Base-by-base conservation (phyloP, 495 filamentous ascomycete species). In the Penicillium alfredii region DNA sequence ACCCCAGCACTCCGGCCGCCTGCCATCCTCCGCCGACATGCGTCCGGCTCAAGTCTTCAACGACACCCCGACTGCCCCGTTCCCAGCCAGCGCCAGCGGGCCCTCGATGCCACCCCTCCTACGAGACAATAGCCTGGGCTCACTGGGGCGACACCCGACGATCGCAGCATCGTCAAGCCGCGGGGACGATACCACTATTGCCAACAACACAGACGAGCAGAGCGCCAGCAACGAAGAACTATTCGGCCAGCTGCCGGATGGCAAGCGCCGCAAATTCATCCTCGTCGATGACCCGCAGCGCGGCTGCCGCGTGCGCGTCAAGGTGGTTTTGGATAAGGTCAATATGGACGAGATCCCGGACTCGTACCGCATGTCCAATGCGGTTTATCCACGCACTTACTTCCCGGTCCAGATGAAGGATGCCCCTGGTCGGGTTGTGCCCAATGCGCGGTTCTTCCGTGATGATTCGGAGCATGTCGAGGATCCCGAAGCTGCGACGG, bases 261-360 rank as follows among this genome's bases (percentile, higher is more conserved):
- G 79, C 34, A 95, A 93, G 61, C 85, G 82, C 35, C 82, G 89
- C 46, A 98, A 94, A 58, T 97, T 97, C 57, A 94, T 98, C 47
- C 76, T 95, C 3, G 88, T 98, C 14, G 86, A 95, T 42, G 92
- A 97, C 58, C 74, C 72, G 10, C 82, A 85, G 33, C 81, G 86
- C 30, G 77, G 79, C 25, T 73, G 73, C 19, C 81, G 88, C 30
- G 77, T 94, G 6, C 78, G 92, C 4, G 88, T 96, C 23, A 80
- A 87, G 38, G 86, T 95, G 20, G 86, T 81, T 45, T 74, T 97
- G 15, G 87, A 95, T 39, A 75, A 78, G 11, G 86, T 95, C 35
- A 81, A 94, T 42, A 90, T 92, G 62, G 78, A 86, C 44, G 90
- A 96, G 57, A 88, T 96, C 42, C 89, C 88, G 0, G 92, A 97